Evolutionary conservation across 2,329 filamentous ascomycete species (phyloP).

Genomic region (Passalora sequoiae): DNA sequence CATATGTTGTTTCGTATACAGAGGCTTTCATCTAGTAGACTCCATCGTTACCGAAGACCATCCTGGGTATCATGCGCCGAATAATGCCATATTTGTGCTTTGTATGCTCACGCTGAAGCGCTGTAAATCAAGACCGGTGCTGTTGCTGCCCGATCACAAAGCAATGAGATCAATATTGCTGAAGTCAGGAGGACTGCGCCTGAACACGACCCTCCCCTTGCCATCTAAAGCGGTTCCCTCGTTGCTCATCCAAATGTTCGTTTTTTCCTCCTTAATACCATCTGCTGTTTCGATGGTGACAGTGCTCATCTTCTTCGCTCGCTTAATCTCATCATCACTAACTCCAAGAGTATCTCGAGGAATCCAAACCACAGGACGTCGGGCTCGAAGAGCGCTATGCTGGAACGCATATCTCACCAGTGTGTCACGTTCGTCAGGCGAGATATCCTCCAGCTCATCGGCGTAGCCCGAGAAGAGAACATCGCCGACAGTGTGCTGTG

Average conservation of each 20-base stretch:
- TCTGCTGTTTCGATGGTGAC: slow-evolving; percentile 35
- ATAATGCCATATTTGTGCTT: not conserved
- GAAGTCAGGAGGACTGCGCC: slow-evolving; percentile 42
- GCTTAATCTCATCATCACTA: slow-evolving; percentile 81
- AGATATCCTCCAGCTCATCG: slow-evolving; percentile 91
- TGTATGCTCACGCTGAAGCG: not conserved
- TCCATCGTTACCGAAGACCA: no score
- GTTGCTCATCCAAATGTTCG: slow-evolving; percentile 81
- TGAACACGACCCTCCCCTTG: slow-evolving; percentile 60
- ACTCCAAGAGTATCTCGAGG: slow-evolving; percentile 85
- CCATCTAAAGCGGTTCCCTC: slow-evolving; percentile 83
- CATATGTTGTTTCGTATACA: no score
- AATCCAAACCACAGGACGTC: slow-evolving; percentile 87
- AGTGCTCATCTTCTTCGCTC: slow-evolving; percentile 70
- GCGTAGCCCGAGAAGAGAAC: slow-evolving; percentile 81
- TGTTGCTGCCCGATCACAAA: slow-evolving; percentile 45
- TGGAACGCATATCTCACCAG: slow-evolving; percentile 85
- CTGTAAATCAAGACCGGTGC: not conserved
- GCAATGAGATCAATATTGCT: slow-evolving; percentile 82
- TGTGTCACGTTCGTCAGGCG: slow-evolving; percentile 78
- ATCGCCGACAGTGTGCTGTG: slow-evolving; percentile 65
- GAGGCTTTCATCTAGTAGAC: no score
- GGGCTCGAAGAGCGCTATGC: slow-evolving; percentile 78
- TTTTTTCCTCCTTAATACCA: slow-evolving; percentile 23
- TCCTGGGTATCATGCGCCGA: no score